Base-by-base conservation (phyloP, 345 rosid species). In the Citrus cavaleriei region DNA sequence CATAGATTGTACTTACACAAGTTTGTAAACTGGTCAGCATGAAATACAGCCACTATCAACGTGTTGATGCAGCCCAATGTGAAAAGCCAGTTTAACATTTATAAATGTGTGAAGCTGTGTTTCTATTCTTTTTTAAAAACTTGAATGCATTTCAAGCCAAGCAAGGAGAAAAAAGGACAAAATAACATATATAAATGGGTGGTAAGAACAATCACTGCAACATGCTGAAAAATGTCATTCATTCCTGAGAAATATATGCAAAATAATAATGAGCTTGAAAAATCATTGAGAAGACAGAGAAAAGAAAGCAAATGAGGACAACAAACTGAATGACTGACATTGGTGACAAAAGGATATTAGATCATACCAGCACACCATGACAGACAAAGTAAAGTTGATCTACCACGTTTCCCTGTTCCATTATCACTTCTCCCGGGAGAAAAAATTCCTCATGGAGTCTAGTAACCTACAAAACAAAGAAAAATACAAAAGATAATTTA, bases 371-470 rank as follows among this genome's bases (percentile, higher is more conserved):
- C 57, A 64, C 70, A 78, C 99, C 99, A 81, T 89, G 90, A 79
- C 98, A 94, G 55, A 97, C 91, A 85, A 97, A 94, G 84, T 93
- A 97, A 68, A 96, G 90, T 57, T 96, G 95, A 87, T 96, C 99
- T 34, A 93, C 97, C 8, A 87, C 98, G 66, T 84, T 89, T 68
- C 98, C 99, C 79, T 91, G 98, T 85, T 92, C 98, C 88, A 92
- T 84, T 79, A 96, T 89, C 66, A 94, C 92, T 91, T 96, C 98
- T 81, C 98, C 98, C 0, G 98, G 99, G 72, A 96, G 97, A 85
- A 90, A 94, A 83, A 94, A 94, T 79, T 96, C 99, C 88, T 96
- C 99, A 81, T 96, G 98, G 60, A 96, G 91, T 81, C 87, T 91
- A 72, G 83, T 89, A 35, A 87, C 97, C 97, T 92, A 86, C 60